phyloP scores from a whole-genome alignment of 352 stramenopile genomes.

The Phytophthora citricola region DNA sequence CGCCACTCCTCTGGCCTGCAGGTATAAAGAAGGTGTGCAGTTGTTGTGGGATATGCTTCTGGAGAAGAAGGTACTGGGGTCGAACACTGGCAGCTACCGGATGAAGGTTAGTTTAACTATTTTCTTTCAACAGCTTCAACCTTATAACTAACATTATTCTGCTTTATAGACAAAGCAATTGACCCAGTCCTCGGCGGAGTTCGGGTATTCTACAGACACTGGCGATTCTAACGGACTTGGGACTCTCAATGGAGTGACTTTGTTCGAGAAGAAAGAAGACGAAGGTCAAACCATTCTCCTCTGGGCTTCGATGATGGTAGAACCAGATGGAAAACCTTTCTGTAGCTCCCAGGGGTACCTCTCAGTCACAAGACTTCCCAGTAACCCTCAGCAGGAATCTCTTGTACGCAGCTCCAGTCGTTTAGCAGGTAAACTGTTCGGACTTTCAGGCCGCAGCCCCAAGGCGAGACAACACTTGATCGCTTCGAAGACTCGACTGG shows the following conservation, averaged over 20 bases:
- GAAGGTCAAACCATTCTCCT: slow-evolving; percentile 2
- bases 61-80: slow-evolving; percentile 8
- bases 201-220: slow-evolving; percentile 11
- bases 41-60: slow-evolving; percentile 24
- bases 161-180: slow-evolving; percentile 3
- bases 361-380: slow-evolving; percentile 1
- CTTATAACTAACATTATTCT: not conserved
- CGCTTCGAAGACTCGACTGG: slow-evolving; percentile 9
- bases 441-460: not conserved
- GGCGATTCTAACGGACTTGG: not conserved
- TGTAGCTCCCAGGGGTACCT: slow-evolving; percentile 18
- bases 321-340: slow-evolving; percentile 4
- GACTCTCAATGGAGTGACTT: slow-evolving; percentile 11
- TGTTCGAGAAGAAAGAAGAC: slow-evolving; percentile 15
- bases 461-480: slow-evolving; percentile 6
- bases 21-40: not conserved
- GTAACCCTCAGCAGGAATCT: slow-evolving; percentile 2
- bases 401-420: slow-evolving; percentile 13
- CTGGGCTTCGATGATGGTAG: slow-evolving; percentile 20
- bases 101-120: slow-evolving; percentile 10
- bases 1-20: slow-evolving; percentile 6
- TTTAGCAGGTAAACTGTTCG: slow-evolving; percentile 9
- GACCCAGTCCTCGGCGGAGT: slow-evolving; percentile 10
- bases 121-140: not conserved
- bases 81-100: slow-evolving; percentile 1